Percentiles rank a stretch among this genome's conserved stretches.
phyloP scores from a whole-genome alignment of 352 stramenopile genomes.

The Globisporangium splendens region DNA sequence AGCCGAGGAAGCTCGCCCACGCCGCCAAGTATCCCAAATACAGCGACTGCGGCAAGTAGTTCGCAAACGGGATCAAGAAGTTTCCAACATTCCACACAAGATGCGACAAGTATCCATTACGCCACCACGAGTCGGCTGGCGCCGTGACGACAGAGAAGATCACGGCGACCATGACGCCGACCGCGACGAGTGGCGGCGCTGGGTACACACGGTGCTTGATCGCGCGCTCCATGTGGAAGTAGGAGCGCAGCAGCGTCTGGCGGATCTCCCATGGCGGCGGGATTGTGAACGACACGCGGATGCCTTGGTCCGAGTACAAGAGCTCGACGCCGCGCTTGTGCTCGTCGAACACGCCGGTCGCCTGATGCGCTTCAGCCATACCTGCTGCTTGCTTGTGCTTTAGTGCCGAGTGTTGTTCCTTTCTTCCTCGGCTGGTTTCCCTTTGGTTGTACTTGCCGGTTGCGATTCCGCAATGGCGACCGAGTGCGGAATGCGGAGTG shows the following conservation, averaged over 20 bases:
- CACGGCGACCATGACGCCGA: conserved; percentile 52
- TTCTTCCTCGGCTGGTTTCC: neutral
- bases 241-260: conserved; percentile 47
- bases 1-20: conserved; percentile 73
- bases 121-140: conserved; percentile 82
- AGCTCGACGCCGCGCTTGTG: conserved; percentile 86
- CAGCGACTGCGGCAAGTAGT: conserved; percentile 56
- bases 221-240: conserved; percentile 72
- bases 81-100: conserved; percentile 82
- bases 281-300: conserved; percentile 84
- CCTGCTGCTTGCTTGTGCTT: too few relatives aligned
- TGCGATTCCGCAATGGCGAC: neutral
- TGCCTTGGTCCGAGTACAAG: conserved; percentile 79
- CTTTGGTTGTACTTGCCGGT: too few relatives aligned
- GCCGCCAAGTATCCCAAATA: conserved; percentile 85
- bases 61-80: conserved; percentile 66
- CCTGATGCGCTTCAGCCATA: conserved; percentile 88
- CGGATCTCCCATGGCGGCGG: conserved; percentile 73
- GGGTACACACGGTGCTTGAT: conserved; percentile 76
- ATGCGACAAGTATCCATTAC: conserved; percentile 64
- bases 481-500: neutral
- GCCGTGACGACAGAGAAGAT: conserved; percentile 60
- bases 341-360: conserved; percentile 81
- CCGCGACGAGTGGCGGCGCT: conserved; percentile 57
- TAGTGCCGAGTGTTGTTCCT: neutral